Percentiles rank a stretch among this genome's conserved stretches.
phyloP scores from a whole-genome alignment of 169 alveolate genomes.

The Cryptosporidium tyzzeri region DNA sequence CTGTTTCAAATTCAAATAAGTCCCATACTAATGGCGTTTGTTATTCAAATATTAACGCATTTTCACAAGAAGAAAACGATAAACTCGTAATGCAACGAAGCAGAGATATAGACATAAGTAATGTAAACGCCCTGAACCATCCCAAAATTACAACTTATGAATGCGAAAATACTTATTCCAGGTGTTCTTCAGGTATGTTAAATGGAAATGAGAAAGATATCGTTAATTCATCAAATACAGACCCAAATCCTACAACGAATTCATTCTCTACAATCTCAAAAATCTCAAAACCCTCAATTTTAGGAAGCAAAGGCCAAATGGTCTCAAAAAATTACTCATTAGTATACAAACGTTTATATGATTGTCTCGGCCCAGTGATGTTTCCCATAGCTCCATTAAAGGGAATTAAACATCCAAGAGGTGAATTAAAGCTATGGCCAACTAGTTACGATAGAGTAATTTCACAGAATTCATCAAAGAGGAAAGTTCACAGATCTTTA shows the following conservation, averaged over 20 bases:
- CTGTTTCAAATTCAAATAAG: background rate
- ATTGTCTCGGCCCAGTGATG: constrained; percentile 85
- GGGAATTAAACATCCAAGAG: constrained; percentile 82
- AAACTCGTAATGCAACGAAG: background rate
- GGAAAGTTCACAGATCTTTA: constrained; percentile 85
- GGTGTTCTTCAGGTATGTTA: constrained; percentile 19
- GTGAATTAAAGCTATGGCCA: constrained; percentile 84
- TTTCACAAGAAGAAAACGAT: background rate
- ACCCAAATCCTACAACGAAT: background rate
- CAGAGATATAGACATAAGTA: background rate
- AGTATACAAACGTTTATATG: constrained; percentile 82
- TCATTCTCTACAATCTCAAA: background rate
- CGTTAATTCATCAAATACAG: constrained; percentile 2
- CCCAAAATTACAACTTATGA: constrained; percentile 30
- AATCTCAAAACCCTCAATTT: constrained; percentile 7
- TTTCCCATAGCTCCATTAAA: constrained; percentile 82
- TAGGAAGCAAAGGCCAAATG: background rate
- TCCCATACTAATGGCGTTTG: background rate
- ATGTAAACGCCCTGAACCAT: background rate
- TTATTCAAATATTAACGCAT: background rate
- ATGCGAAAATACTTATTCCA: constrained; percentile 37
- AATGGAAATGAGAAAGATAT: constrained; percentile 25
- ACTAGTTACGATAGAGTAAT: constrained; percentile 81
- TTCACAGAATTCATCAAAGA: constrained; percentile 86
- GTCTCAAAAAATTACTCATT: constrained; percentile 51